A percentile compares a stretch with the other conserved stretches of the same genome.
Conservation (phyloP, 2,329 filamentous ascomycete species). For the Amauroascus verrucosus region DNA sequence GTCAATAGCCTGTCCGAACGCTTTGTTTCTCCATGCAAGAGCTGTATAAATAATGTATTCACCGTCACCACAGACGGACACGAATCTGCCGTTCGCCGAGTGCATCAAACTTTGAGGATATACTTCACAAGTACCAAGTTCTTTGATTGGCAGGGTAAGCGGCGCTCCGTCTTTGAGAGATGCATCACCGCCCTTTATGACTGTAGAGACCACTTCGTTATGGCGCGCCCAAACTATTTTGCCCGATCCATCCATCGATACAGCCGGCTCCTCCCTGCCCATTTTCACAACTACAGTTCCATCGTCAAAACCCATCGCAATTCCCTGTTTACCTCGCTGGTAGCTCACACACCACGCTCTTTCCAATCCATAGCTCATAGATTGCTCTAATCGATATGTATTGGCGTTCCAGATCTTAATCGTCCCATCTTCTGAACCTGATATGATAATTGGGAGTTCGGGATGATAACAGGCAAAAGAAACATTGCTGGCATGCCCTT, state of each 20-base stretch:
- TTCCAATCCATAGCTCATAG: slow-evolving; percentile 89
- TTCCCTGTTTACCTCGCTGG: slow-evolving; percentile 84
- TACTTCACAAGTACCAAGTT: slow-evolving; percentile 89
- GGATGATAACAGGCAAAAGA: slow-evolving; percentile 98
- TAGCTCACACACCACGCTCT: slow-evolving; percentile 96
- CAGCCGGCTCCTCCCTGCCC: slow-evolving; percentile 90
- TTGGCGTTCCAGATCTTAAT: slow-evolving; percentile 99
- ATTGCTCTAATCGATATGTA: slow-evolving; percentile 92
- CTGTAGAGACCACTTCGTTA: slow-evolving; percentile 86
- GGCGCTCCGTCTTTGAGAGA: slow-evolving; percentile 79
- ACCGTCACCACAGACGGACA: slow-evolving; percentile 84
- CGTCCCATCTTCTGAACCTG: slow-evolving; percentile 92
- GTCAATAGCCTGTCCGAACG: slow-evolving; percentile 87
- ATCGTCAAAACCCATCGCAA: slow-evolving; percentile 95
- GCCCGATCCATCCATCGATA: slow-evolving; percentile 92
- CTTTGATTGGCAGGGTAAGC: slow-evolving; percentile 79
- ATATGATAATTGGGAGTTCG: slow-evolving; percentile 92
- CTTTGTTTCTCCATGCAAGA: slow-evolving; percentile 92
- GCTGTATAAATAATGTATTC: slow-evolving; percentile 99
- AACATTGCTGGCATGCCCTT: slow-evolving; percentile 95
- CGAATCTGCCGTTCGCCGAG: slow-evolving; percentile 89
- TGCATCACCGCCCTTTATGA: slow-evolving; percentile 85
- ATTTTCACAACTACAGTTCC: slow-evolving; percentile 97
- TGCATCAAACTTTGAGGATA: slow-evolving; percentile 91
- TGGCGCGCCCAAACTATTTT: slow-evolving; percentile 95